Evolutionary conservation across 768 basidiomycete species (phyloP), one percentile per base, ranked within the genome.

Genomic region (Gelatoporia subvermispora): DNA sequence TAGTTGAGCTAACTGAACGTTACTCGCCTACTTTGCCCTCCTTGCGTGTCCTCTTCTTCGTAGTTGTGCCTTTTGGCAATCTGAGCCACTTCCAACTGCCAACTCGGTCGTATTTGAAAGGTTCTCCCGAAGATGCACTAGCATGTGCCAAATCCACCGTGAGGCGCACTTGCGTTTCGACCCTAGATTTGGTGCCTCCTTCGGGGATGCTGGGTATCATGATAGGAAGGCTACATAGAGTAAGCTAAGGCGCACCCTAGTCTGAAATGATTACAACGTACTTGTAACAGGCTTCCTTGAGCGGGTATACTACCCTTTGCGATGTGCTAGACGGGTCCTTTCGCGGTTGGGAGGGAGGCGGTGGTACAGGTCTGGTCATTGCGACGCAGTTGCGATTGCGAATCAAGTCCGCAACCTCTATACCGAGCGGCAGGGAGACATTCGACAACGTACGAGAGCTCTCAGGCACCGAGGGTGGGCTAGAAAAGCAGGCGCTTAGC

Each of bases 161-260:
- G 35, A 94, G 79, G 61, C 92, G 83, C 42, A 95, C 84, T 72
- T 95, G 93, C 2, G 93, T 95, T 65, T 95, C 93, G n/a, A 95
- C 93, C 28, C 93, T 81, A 41, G 88, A 92, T 67, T 95, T 94
- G 13, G 92, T 84, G 21, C 92, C 93, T 38, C 73, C 70, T 57
- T 81, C 79, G 4, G 93, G 91, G 46, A 95, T 82, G 59, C 82
- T 90, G 18, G 90, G 88, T 37, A 91, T 81, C 63, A 90, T 73
- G 49, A 95, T 86, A 21, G 88, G 77, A 48, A 93, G 76, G 59
- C 90, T 92, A 57, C 16, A 31, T 20, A 44, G 31, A 23, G 8
- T 35, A 23, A 35, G 39, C 4, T 34, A 23, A 34, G 52, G 43
- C 9, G 16, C 34, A 50, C 25, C 20, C 20, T 22, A 51, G 25